These are phyloP conservation scores for Isatis lusitanica DNA, from an alignment of 441 rosid genomes.

Conservation along the genomic window DNA sequence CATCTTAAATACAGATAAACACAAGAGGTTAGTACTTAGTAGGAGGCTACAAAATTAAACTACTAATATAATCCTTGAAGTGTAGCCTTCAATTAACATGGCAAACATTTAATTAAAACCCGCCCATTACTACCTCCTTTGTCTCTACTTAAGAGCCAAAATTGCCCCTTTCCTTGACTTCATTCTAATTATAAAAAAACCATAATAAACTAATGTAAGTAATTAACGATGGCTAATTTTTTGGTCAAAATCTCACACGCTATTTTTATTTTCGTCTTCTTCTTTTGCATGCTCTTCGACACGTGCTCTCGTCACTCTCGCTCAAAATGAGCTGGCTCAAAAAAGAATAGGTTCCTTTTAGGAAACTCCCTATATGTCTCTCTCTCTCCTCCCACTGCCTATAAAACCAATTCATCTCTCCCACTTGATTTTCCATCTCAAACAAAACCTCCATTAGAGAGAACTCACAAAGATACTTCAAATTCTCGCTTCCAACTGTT, in stretches of 20 bases:
- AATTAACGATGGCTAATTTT: slow-evolving; percentile 23
- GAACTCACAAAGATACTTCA: neutral
- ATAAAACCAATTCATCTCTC: slow-evolving; percentile 31
- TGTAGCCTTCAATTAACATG: neutral
- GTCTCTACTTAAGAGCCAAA: slow-evolving; percentile 38
- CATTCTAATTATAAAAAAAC: neutral
- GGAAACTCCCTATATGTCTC: slow-evolving; percentile 25
- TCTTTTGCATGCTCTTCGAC: slow-evolving; percentile 35
- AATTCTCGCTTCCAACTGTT: neutral
- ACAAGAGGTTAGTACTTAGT: neutral
- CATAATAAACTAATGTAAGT: neutral
- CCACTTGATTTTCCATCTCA: slow-evolving; percentile 24
- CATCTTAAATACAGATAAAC: slow-evolving; percentile 8
- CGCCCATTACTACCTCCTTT: slow-evolving; percentile 27
- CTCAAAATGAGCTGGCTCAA: slow-evolving; percentile 28
- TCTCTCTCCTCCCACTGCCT: slow-evolving; percentile 27
- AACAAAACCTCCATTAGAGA: neutral
- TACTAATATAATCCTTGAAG: slow-evolving; percentile 16
- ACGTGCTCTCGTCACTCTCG: slow-evolving; percentile 37
- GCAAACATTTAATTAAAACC: slow-evolving; percentile 3
- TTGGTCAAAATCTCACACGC: slow-evolving; percentile 38
- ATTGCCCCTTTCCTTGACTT: slow-evolving; percentile 38
- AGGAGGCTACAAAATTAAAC: neutral
- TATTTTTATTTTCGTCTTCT: slow-evolving; percentile 15
- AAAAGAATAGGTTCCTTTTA: slow-evolving; percentile 14